A percentile compares a stretch with the other conserved stretches of the same genome.
Conservation (phyloP, 2,329 filamentous ascomycete genomes). For the Penicillium verrucosum region DNA sequence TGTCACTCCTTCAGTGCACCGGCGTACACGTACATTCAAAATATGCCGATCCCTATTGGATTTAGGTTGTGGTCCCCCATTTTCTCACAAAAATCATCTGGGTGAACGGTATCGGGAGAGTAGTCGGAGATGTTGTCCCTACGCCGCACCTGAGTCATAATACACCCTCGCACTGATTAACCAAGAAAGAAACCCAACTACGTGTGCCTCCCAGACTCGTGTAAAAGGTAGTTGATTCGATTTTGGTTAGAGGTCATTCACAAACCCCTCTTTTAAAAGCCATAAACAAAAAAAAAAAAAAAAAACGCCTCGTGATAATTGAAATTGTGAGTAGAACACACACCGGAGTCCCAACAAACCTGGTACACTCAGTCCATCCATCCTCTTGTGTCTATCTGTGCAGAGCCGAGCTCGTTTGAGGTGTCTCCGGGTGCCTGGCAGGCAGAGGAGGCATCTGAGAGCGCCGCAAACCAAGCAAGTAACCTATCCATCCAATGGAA, state of each 20-base stretch:
- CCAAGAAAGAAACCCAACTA: not conserved
- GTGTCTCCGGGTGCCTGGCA: not conserved
- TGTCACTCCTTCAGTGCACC: not conserved
- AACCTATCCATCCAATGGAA: not conserved
- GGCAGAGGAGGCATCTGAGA: not conserved
- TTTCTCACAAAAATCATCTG: not conserved
- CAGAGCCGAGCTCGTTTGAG: not conserved
- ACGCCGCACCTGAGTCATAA: not conserved
- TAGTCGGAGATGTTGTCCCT: not conserved
- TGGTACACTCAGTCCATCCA: not conserved
- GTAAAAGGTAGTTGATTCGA: constrained; percentile 16
- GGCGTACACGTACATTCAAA: not conserved
- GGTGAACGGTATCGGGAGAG: not conserved
- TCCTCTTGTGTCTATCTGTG: not conserved
- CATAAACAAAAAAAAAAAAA: constrained; percentile 18
- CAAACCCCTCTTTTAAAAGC: constrained; percentile 16
- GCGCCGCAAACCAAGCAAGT: not conserved
- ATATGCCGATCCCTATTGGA: not conserved
- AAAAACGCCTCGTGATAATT: constrained; percentile 20
- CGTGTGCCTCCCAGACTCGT: not conserved
- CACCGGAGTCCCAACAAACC: not conserved
- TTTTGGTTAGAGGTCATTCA: constrained; percentile 21
- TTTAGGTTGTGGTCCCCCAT: not conserved
- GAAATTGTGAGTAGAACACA: constrained; percentile 1
- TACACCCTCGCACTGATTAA: not conserved